Conservation (phyloP, 148 eudicot species). For the Arctostaphylos glauca region DNA sequence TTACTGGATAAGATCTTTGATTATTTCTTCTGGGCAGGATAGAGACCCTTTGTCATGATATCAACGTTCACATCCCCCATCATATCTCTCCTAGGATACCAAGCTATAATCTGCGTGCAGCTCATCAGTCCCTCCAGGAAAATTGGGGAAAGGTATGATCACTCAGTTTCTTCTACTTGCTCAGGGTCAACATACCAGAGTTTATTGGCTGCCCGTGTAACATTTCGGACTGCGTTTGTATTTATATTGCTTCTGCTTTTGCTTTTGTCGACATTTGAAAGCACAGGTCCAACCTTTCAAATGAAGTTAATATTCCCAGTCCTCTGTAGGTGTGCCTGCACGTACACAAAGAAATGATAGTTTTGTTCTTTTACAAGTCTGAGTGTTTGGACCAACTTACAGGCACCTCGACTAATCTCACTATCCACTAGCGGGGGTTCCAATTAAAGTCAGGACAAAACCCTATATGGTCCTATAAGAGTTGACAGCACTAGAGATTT, state of each 20-base stretch:
- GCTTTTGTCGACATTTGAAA: not conserved
- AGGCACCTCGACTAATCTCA: no score
- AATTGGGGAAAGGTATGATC: constrained; percentile 88
- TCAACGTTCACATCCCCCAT: constrained; percentile 90
- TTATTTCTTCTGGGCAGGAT: constrained; percentile 47
- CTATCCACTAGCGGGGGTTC: no score
- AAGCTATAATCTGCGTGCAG: constrained; percentile 86
- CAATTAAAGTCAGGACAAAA: no score
- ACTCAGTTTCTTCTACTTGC: not conserved
- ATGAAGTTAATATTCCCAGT: not conserved
- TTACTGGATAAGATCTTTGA: not conserved
- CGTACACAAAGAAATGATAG: no score
- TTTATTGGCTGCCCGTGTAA: not conserved
- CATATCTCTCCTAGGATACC: constrained; percentile 91
- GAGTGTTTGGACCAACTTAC: no score
- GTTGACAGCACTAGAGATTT: no score
- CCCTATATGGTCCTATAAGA: no score
- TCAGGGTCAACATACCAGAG: not conserved
- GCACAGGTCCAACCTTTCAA: not conserved
- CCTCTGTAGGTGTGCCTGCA: no score
- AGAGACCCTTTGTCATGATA: constrained; percentile 85
- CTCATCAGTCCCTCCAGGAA: constrained; percentile 72
- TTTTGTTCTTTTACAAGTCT: no score
- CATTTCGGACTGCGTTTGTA: not conserved
- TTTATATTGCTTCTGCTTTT: not conserved